Evolutionary conservation across 495 filamentous ascomycete species (phyloP).

Genomic region (Penicillium bovifimosum): DNA sequence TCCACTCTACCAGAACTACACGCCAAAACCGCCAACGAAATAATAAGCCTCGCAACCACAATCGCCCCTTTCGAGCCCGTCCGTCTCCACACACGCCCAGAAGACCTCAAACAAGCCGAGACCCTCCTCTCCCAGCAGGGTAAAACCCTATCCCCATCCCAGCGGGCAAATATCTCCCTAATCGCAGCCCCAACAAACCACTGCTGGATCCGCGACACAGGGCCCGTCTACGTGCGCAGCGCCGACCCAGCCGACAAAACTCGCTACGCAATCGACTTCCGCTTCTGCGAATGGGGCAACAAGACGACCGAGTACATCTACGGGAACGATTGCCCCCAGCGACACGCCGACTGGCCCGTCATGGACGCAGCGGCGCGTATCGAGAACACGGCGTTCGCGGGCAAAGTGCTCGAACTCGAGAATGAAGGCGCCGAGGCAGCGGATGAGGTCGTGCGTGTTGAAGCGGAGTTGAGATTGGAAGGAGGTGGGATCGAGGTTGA

Average conservation of each 20-base stretch:
- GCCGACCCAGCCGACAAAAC: constrained; percentile 1
- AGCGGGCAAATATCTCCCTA: constrained; percentile 16
- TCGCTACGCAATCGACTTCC: constrained; percentile 29
- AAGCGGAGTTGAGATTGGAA: constrained; percentile 22
- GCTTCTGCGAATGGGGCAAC: constrained; percentile 34
- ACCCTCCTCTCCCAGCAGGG: constrained; percentile 12
- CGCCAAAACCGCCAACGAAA: constrained; percentile 22
- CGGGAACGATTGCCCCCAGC: neutral
- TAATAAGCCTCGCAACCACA: constrained; percentile 24
- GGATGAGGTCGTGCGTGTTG: constrained; percentile 17
- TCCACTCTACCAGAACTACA: constrained; percentile 24
- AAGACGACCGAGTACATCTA: constrained; percentile 19
- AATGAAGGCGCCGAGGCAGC: neutral
- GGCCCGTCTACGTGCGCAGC: constrained; percentile 29
- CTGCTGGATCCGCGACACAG: constrained; percentile 35
- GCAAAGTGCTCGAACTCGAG: constrained; percentile 21
- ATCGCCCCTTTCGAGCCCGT: constrained; percentile 34
- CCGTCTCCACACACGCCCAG: constrained; percentile 26
- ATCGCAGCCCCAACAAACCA: constrained; percentile 27
- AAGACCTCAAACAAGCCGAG: constrained; percentile 17
- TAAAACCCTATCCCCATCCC: neutral
- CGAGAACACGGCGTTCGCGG: constrained; percentile 28
- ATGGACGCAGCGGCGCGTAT: constrained; percentile 7
- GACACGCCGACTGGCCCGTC: constrained; percentile 19
- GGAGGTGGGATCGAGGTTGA: constrained; percentile 34